Evolutionary conservation across 345 rosid species (phyloP).

Genomic region (Laguncularia racemosa): DNA sequence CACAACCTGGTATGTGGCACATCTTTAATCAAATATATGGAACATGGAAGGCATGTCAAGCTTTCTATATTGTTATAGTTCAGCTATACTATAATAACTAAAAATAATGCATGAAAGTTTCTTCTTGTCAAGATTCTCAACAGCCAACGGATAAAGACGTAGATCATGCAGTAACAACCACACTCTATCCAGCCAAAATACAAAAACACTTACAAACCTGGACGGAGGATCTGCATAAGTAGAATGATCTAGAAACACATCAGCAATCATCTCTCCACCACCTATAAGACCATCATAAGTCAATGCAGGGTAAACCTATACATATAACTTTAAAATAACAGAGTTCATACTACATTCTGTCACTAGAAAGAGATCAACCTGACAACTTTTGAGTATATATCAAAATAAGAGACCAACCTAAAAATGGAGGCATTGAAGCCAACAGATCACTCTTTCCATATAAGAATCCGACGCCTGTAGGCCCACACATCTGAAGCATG

Average conservation of each 20-base stretch:
- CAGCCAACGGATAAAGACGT: no score
- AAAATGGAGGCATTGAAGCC: slow-evolving; percentile 85
- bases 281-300: slow-evolving; percentile 30
- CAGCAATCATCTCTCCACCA: slow-evolving; percentile 97
- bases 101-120: no score
- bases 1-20: no score
- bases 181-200: not conserved
- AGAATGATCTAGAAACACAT: slow-evolving; percentile 90
- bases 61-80: no score
- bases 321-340: not conserved
- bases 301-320: no score
- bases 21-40: no score
- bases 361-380: not conserved
- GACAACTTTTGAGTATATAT: not conserved
- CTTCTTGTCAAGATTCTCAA: no score
- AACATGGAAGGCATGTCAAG: no score
- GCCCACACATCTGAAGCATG: slow-evolving; percentile 99
- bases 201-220: slow-evolving; percentile 39
- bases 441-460: slow-evolving; percentile 74
- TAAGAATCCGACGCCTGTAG: slow-evolving; percentile 99
- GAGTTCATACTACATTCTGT: not conserved
- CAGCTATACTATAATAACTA: no score
- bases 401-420: slow-evolving; percentile 34
- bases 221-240: slow-evolving; percentile 95
- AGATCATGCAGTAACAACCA: no score